Conservation (phyloP, 169 alveolate species). For the Eimeria brunetti region DNA sequence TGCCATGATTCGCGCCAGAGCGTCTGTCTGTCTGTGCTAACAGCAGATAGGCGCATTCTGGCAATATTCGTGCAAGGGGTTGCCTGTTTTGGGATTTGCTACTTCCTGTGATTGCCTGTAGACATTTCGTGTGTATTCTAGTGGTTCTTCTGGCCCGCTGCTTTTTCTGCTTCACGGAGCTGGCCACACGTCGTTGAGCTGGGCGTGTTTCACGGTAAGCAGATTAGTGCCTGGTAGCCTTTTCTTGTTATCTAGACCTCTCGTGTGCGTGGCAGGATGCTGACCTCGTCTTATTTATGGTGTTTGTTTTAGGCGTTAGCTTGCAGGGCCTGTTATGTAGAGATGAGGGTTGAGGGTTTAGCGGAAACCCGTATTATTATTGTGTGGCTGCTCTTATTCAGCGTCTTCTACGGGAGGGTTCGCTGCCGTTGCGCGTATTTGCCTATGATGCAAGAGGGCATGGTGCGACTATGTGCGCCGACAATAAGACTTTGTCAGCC, state of each 20-base stretch:
- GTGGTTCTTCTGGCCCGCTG: conserved; percentile 74
- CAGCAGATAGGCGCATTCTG: background rate
- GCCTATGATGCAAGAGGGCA: conserved; percentile 80
- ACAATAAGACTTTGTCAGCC: conserved; percentile 64
- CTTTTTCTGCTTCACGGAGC: conserved; percentile 79
- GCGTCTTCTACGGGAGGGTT: conserved; percentile 59
- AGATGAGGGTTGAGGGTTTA: no score
- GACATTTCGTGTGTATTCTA: conserved; percentile 77
- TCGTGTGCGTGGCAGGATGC: background rate
- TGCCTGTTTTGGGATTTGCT: background rate
- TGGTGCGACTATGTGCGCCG: conserved; percentile 78
- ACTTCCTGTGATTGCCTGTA: background rate
- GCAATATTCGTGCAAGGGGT: background rate
- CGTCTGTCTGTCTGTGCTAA: background rate
- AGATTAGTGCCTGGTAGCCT: background rate
- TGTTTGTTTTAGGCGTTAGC: background rate
- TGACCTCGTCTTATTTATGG: background rate
- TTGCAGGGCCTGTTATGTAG: no score
- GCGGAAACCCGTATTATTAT: background rate
- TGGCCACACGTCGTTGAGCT: conserved; percentile 77
- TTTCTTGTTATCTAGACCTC: background rate
- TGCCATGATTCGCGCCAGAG: background rate
- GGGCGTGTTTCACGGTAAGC: conserved; percentile 75
- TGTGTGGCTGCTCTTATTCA: conserved; percentile 4
- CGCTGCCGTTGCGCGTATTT: conserved; percentile 63